Evolutionary conservation across 1,139 yeast species (phyloP), one percentile per base, ranked within the genome.

Genomic region (Nakaseomyces delphensis): DNA sequence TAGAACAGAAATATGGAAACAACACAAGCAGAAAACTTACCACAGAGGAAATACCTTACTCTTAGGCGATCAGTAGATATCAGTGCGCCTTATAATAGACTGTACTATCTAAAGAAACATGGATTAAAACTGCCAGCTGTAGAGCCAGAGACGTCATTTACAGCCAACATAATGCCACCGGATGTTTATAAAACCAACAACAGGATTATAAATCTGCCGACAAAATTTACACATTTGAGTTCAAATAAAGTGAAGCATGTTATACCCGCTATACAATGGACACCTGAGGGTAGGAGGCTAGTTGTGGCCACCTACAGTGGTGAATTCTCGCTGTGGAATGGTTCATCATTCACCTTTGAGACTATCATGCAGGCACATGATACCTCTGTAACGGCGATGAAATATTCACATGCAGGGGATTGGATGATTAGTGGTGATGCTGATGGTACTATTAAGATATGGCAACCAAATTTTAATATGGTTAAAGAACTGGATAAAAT

Each of bases 331-430:
- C 69, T 91, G 35, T 91, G 98, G 98, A 89, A 89, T 62, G 97
- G 97, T 11, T 76, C 84, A 73, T 83, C 95, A 5, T 91, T 91
- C 67, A 87, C 86, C 59, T 89, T 91, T 59, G 99, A 91, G 62
- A 85, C 96, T 41, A 87, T 93, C 52, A 91, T 89, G 93, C 98
- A 91, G 67, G 97, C 98, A 0, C 98, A 93, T 64, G 98, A 93
- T 60, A 74, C 83, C 48, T 89, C 96, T 0, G 83, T 91, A 27
- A 73, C 91, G 24, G 71, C 93, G 0, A 68, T 86, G 58, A 74
- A 77, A 49, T 93, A 89, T 63, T 80, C 93, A 9, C 95, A 87
- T 60, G 83, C 83, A 50, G 96, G 87, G 48, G 96, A 89, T 51
- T 91, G 97, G 97, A 71, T 91, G 48, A 68, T 91, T 28, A 80